Percentiles rank a stretch among this genome's conserved stretches.
Conservation (phyloP, 2,329 filamentous ascomycete genomes). For the Blumeria hordei region DNA sequence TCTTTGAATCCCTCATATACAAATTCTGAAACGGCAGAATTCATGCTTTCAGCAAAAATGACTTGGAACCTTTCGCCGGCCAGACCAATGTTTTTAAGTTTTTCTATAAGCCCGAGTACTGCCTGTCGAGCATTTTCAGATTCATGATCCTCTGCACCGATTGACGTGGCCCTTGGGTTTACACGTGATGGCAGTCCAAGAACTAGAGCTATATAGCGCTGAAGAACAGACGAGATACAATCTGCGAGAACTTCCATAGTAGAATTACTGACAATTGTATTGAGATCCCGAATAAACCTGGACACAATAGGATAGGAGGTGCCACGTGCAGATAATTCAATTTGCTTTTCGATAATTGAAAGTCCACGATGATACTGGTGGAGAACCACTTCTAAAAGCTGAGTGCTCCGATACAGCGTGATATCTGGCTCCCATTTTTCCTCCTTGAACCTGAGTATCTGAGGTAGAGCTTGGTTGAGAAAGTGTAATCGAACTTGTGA, state of each 20-base stretch:
- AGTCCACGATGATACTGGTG: constrained; percentile 31
- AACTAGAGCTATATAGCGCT: constrained; percentile 25
- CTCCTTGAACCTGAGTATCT: constrained; percentile 21
- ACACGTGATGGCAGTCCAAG: constrained; percentile 16
- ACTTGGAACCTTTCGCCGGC: constrained; percentile 46
- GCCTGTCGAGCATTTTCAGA: constrained; percentile 22
- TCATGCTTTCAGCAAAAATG: constrained; percentile 47
- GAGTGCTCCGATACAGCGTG: constrained; percentile 26
- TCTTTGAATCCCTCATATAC: constrained; percentile 36
- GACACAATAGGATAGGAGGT: constrained; percentile 18
- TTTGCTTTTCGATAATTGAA: constrained; percentile 24
- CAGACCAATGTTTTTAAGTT: constrained; percentile 39
- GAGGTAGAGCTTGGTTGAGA: constrained; percentile 30
- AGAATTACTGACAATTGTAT: constrained; percentile 40
- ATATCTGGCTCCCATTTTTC: constrained; percentile 17
- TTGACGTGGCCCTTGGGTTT: neutral
- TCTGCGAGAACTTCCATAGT: constrained; percentile 27
- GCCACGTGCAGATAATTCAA: constrained; percentile 16
- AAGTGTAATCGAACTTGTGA: constrained; percentile 37
- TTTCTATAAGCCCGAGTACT: constrained; percentile 30
- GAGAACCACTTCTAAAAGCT: constrained; percentile 33
- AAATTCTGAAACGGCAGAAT: constrained; percentile 37
- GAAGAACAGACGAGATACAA: constrained; percentile 30
- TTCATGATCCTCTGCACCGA: constrained; percentile 5
- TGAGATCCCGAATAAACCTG: constrained; percentile 35